Base-by-base conservation (phyloP, 768 basidiomycete genomes). In the Lentinula aciculospora region DNA sequence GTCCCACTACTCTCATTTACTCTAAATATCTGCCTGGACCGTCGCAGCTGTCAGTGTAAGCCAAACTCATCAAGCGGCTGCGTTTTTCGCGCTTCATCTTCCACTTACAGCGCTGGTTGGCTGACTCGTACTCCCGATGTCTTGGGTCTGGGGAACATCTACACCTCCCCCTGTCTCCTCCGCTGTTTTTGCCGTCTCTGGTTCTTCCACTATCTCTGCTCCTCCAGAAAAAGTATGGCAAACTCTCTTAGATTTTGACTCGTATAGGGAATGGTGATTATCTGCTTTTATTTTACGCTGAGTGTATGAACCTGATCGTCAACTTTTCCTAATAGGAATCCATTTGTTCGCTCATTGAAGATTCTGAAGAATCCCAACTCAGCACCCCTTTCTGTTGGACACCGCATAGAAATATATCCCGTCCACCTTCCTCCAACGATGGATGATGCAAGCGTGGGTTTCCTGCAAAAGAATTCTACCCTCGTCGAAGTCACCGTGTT, bases 401-500 rank as follows among this genome's bases (percentile, higher is more conserved):
- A 72, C 39, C 71, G 76, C 58, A 62, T 88, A 1, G 53, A 71
- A 56, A 78, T 88, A 46, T 60, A 65, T 13, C 74, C 76, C 12
- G 82, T 82, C 42, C 78, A 87, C 65, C 78, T 88, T 32, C 85
- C 85, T 0, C 84, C 86, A 1, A 81, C 79, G 4, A 73, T 86
- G 63, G 74, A 72, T 40, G 72, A 79, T 28, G 73, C 75, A 1
- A 64, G 70, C 4, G 61, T 68, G 19, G 72, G 40, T 7, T 28
- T 48, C 21, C 40, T 75, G 32, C 69, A 73, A 42, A 73, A 69
- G 28, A 62, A 71, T 17, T 74, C 75, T 3, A 70, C 76, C 2
- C 75, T 80, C 57, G 77, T 74, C 47, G 51, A 69, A 1, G 79
- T 88, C 48, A 78, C 81, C 1, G 60, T 67, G 3, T 29, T 87